Percentiles rank a stretch among this genome's conserved stretches.
Conservation (phyloP, 768 basidiomycete species). For the Panus rudis region DNA sequence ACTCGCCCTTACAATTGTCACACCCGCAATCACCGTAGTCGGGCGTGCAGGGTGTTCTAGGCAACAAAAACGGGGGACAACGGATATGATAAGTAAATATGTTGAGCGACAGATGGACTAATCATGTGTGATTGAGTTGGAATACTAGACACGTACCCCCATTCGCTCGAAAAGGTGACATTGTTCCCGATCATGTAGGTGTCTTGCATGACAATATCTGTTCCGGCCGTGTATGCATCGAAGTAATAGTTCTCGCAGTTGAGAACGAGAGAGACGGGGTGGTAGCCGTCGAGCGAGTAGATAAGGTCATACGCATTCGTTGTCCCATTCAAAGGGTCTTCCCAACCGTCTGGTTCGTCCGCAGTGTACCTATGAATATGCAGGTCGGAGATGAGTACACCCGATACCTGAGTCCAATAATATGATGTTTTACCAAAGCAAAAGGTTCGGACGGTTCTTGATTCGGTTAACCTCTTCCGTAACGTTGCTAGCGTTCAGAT, state of each 20-base stretch:
- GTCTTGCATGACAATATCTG: constrained; percentile 70
- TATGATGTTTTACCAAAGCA: constrained; percentile 38
- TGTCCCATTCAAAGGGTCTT: constrained; percentile 56
- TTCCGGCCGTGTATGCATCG: constrained; percentile 48
- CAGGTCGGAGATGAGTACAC: too few species aligned
- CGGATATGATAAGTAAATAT: too few species aligned
- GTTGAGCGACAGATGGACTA: too few species aligned
- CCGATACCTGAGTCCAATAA: too few species aligned
- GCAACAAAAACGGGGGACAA: too few species aligned
- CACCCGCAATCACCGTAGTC: constrained; percentile 73
- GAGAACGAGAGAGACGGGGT: constrained; percentile 48
- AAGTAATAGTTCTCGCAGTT: constrained; percentile 61
- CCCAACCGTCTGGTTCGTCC: constrained; percentile 61
- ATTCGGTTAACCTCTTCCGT: constrained; percentile 62
- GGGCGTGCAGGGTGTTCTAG: constrained; percentile 48
- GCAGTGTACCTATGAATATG: constrained; percentile 54
- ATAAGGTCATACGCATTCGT: constrained; percentile 38
- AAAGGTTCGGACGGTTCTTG: constrained; percentile 59
- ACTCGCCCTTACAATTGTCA: constrained; percentile 59
- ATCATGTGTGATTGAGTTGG: too few species aligned
- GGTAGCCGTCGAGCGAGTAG: constrained; percentile 45
- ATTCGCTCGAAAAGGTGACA: constrained; percentile 52
- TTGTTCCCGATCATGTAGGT: constrained; percentile 52
- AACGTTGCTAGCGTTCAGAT: constrained; percentile 57
- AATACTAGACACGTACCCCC: constrained; percentile 32